Evolutionary conservation across 1,284 basidiomycete genomes (phyloP), one percentile per base, ranked within the genome.

Genomic region (Phlebopus sp.): DNA sequence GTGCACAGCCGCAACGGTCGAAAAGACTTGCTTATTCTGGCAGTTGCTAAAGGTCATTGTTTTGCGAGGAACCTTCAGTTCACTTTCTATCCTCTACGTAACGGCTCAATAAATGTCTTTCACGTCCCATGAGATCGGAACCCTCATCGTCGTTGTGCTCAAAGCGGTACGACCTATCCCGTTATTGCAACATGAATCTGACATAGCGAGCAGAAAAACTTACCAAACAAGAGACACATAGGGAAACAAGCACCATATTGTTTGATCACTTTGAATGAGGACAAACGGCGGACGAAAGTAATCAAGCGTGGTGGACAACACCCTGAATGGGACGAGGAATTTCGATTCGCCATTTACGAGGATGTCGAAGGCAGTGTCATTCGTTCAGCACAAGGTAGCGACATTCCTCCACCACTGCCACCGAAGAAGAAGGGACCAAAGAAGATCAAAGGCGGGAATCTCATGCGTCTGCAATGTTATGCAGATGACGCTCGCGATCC

Each of bases 171-270:
- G 90, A 81, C 45, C 45, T 29, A 42, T 40, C 38, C 40, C 45
- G 56, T 51, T 48, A 40, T 53, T 43, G 44, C 49, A 42, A 46
- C 43, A 47, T 44, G 45, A 49, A 48, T 50, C 55, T 62, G 47
- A 57, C 54, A 46, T 51, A 42, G 45, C 45, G 43, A 46, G 27
- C 64, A 96, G 92, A 84, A 87, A 70, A 92, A 97, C 71, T 76
- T 97, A 45, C 92, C 92, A 11, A 96, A 97, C 68, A 95, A 95
- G 72, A 80, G 89, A 58, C 85, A 94, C 57, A 94, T 97, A 46
- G 93, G 96, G 56, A 99, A 99, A 69, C 97, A 99, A 69, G 94
- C 97, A 65, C 97, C 97, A 0, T 99, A 95, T 69, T 96, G 93
- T 60, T 75, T 86, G 19, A 78, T 97, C 34, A 73, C 76, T 5